Evolutionary conservation across 441 rosid species (phyloP), one percentile per base, ranked within the genome.

Genomic region (Populus hybrid): DNA sequence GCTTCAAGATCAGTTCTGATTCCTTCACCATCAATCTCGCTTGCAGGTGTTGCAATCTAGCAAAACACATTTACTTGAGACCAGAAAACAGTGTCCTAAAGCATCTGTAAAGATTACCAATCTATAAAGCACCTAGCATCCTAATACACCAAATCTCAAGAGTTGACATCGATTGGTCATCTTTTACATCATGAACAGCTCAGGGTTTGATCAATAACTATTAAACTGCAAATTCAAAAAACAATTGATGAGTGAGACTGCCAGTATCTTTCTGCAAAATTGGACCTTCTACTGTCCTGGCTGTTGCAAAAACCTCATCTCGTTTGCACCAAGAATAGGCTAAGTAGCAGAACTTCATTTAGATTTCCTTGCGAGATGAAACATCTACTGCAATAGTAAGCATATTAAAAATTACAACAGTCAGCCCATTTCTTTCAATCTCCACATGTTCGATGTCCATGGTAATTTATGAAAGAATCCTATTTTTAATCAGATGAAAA

Each of bases 11-110:
- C 98, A 2, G 79, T 87, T 84, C 89, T 89, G 35, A 64, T 78
- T 81, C 86, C 93, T 83, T 89, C 98, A 20, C 89, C 87, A 68
- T 93, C 95, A 76, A 70, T 77, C 85, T 92, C 97, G 78, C 88
- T 88, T 72, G 84, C 94, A 59, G 84, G 84, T 78, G 87, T 86
- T 72, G 88, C 88, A 86, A 74, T 80, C 93, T 90, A 71, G 64
- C 56, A 28, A 69, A 31, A 38, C 64, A 29, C 20, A 23, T 7
- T 64, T 12, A 64, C 61, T 53, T 53, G 61, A 53, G 61, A 1
- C 61, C 61, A 53, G 61, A 1, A 53, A 53, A 53, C 61, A 53
- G 21, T 16, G 21, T 53, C 61, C 21, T 53, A 18, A 18, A 18
- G 2, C 61, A 53, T 53, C n/a, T 18, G 7, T 18, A 53, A 16